phyloP scores from a whole-genome alignment of 2,329 filamentous ascomycete genomes.

The Pyrenophora teres region DNA sequence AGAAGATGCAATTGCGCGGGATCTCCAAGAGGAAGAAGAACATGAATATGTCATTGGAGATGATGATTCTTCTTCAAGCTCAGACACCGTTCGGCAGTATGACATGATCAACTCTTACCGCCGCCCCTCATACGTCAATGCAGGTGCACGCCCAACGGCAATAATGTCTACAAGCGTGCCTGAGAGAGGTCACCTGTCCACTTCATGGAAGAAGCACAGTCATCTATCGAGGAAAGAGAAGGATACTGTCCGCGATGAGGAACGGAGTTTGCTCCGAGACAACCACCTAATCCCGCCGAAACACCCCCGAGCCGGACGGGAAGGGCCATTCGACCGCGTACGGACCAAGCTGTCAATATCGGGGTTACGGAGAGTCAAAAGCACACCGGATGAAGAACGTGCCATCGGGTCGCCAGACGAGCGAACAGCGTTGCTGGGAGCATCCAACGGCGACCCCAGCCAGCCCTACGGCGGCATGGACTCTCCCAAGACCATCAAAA shows the following conservation, averaged over 20 bases:
- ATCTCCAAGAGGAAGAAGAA: constrained; percentile 39
- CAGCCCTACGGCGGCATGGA: constrained; percentile 54
- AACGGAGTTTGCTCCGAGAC: constrained; percentile 63
- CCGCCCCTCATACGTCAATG: constrained; percentile 76
- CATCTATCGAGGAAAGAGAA: constrained; percentile 58
- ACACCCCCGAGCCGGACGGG: constrained; percentile 48
- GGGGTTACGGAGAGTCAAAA: constrained; percentile 36
- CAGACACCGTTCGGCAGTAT: constrained; percentile 52
- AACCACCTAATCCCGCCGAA: constrained; percentile 63
- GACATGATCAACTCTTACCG: constrained; percentile 70
- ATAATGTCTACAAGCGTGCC: constrained; percentile 63
- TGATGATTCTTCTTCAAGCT: constrained; percentile 56
- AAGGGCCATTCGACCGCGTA: constrained; percentile 33
- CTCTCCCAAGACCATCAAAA: constrained; percentile 53
- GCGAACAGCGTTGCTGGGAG: constrained; percentile 55
- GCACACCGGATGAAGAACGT: constrained; percentile 41
- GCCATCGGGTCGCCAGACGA: constrained; percentile 43
- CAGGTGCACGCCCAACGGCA: constrained; percentile 71
- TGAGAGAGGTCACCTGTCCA: constrained; percentile 39
- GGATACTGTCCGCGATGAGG: constrained; percentile 60
- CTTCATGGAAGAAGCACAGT: constrained; percentile 43
- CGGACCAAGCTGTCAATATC: constrained; percentile 37
- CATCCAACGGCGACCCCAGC: constrained; percentile 40
- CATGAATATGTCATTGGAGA: constrained; percentile 57
- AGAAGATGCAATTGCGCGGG: constrained; percentile 46